phyloP scores from a whole-genome alignment of 805 yeast species.

The Jamesozyma gamospora region DNA sequence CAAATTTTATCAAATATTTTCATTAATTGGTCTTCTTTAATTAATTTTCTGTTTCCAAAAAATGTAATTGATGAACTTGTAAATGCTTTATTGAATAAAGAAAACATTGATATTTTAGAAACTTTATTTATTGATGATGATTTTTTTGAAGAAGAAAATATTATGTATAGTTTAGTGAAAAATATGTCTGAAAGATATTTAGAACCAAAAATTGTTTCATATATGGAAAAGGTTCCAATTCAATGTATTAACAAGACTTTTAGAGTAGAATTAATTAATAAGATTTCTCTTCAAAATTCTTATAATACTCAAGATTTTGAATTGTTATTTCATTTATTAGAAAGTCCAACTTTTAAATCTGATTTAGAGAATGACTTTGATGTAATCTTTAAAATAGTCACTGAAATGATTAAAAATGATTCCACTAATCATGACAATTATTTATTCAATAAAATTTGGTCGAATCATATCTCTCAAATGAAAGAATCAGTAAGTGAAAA shows the following conservation, averaged over 20 bases:
- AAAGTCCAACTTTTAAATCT: conserved; percentile 46
- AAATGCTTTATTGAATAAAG: conserved; percentile 20
- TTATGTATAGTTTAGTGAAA: conserved; percentile 28
- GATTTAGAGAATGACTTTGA: conserved; percentile 37
- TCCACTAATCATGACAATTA: not conserved
- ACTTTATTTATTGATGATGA: conserved; percentile 30
- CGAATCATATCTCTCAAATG: conserved; percentile 32
- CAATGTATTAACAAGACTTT: conserved; percentile 36
- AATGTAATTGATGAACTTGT: conserved; percentile 27
- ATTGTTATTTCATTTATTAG: conserved; percentile 34
- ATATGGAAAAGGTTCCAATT: conserved; percentile 34
- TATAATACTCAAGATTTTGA: conserved; percentile 5
- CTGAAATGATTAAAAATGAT: conserved; percentile 1
- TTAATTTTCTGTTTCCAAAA: conserved; percentile 29
- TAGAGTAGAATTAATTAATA: conserved; percentile 23
- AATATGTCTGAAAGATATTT: conserved; percentile 11
- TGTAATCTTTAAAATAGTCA: conserved; percentile 9
- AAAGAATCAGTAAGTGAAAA: conserved; percentile 22
- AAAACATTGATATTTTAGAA: conserved; percentile 12
- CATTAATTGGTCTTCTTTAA: conserved; percentile 47
- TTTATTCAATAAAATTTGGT: conserved; percentile 34
- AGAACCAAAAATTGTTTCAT: conserved; percentile 1
- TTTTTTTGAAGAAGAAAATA: conserved; percentile 39
- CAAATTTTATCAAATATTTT: conserved; percentile 25
- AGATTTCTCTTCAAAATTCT: conserved; percentile 9